Evolutionary conservation across 192 early-diverging fungal genomes (phyloP), one percentile per base, ranked within the genome.

Genomic region (Coemansia sp.): DNA sequence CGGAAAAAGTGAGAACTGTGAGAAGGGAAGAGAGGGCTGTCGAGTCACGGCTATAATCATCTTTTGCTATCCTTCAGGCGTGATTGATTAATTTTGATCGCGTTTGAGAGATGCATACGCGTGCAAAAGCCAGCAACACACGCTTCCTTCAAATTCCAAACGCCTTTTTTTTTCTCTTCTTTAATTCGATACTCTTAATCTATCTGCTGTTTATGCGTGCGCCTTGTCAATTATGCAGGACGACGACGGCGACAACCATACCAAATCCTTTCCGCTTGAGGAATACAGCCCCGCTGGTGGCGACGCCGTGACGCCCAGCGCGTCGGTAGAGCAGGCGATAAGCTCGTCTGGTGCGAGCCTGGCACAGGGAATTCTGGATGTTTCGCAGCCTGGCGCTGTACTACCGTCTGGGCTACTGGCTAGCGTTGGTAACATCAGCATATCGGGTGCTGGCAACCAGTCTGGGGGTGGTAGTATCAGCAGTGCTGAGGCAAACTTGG

Each of bases 401-500:
- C 41, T 72, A 29, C 70, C 63, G 49, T 64, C 65, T 65, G 70
- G 63, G 31, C 29, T 72, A 12, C 63, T 62, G 2, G 47, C 51
- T 31, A 72, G 70, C 24, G 63, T 72, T 36, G 70, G 61, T n/a
- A 65, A 51, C 24, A 72, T 72, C 29, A 65, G 54, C 63, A 52
- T 72, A 44, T 65, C 70, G 31, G 63, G 63, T 9, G 27, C 27
- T 36, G 24, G 63, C 24, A 63, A 52, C 18, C 47, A 31, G 27
- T 15, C 63, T 66, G 63, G 15, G 18, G 16, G 20, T 18, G 38
- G 73, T 18, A 43, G 31, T 31, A 12, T 36, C 16, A 63, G 61
- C 38, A 63, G 49, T 0, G 18, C 67, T 9, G 71, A 52, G 18
- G 54, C 74, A 8, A 63, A 47, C 18, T 62, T 84, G 33, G 77